Base-by-base conservation (phyloP, 2,329 filamentous ascomycete species). In the Teratosphaeria destructans region DNA sequence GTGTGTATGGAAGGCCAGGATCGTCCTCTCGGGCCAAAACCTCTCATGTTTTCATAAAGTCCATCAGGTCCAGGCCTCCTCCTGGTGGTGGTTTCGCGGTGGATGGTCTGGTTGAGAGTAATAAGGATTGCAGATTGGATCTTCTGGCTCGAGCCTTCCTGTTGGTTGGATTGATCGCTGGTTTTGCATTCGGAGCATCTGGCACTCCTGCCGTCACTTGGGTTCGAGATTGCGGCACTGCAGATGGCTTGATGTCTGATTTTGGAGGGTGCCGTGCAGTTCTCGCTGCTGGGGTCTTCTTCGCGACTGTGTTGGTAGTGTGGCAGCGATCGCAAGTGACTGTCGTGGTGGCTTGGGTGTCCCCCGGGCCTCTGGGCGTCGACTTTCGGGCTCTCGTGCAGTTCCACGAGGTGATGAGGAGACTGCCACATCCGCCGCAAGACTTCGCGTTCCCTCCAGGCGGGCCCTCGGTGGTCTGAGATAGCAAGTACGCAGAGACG, bases 101-200 rank as follows among this genome's bases (percentile, higher is more conserved):
- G n/a, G 16, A 57, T 63, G 70, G 69, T 23, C 60, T 62, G 63
- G 83, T 81, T 55, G 79, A 78, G n/a, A 88, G 75, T 49, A 88
- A 75, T 49, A 88, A 70, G 56, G 85, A 84, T 69, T 86, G 82
- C n/a, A 89, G 75, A 1, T 83, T 84, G 37, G 66, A 64, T 59
- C 83, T 81, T 71, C 87, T 88, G 61, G 60, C 60, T 4, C 84
- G 78, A 62, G 76, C 81, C 73, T 85, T 87, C 35, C 85, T 82
- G 56, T 84, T 78, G 5, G 60, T n/a, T 26, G 43, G 7, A n/a
- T 10, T 14, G 52, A 56, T 54, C 12, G 52, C 43, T 32, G 32
- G 19, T 34, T 53, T 59, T 35, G 34, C 56, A 6, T 6, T 3
- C 37, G 3, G 7, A n/a, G 16, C n/a, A 3, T 58, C 11, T n/a